Evolutionary conservation across 441 rosid species (phyloP).

Genomic region (Erysimum pusillum): DNA sequence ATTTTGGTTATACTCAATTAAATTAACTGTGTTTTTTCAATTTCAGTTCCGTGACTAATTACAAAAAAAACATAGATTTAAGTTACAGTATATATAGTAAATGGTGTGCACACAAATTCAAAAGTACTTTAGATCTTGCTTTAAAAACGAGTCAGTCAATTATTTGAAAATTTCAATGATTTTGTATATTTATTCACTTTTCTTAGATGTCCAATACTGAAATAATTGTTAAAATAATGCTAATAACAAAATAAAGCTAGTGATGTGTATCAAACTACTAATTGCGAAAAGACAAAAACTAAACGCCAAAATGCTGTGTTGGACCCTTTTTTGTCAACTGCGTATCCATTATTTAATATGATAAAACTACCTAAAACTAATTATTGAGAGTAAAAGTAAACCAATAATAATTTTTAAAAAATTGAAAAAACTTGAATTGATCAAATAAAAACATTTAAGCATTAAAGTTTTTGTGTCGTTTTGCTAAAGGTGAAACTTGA

Average conservation of each 20-base stretch:
- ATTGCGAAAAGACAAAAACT: constrained; percentile 41
- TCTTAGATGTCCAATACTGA: constrained; percentile 9
- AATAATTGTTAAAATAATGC: constrained; percentile 31
- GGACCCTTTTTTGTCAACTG: constrained; percentile 45
- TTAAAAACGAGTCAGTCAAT: not conserved
- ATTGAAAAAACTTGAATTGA: not conserved
- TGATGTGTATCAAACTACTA: constrained; percentile 30
- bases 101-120: not conserved
- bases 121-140: not conserved
- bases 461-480: not conserved
- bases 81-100: not conserved
- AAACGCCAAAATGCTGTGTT: constrained; percentile 49
- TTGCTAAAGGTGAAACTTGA: not conserved
- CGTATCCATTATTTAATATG: constrained; percentile 22
- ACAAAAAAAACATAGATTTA: not conserved
- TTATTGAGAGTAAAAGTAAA: not conserved
- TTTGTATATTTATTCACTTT: constrained; percentile 7
- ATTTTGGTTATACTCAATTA: constrained; percentile 18
- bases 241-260: constrained; percentile 23
- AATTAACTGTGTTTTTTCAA: not conserved
- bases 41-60: constrained; percentile 17
- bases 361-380: not conserved
- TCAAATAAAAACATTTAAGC: constrained; percentile 15
- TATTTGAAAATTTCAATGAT: not conserved
- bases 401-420: not conserved